Base-by-base conservation (phyloP, 2,329 filamentous ascomycete genomes). In the Arthrobotrys conoides region DNA sequence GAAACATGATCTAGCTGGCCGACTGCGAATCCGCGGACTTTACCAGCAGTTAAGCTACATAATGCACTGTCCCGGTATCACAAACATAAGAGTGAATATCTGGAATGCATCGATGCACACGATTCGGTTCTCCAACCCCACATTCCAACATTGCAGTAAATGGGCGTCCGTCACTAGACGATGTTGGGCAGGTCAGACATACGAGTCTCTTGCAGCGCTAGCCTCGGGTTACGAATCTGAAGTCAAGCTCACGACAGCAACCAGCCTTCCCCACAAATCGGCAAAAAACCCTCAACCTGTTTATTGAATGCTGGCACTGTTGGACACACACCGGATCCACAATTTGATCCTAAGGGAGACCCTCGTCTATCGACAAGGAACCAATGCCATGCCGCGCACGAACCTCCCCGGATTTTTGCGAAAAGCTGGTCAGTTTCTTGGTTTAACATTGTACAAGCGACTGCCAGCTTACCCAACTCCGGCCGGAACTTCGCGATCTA, bases 261-360 rank as follows among this genome's bases (percentile, higher is more conserved):
- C 16, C 33, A n/a, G 49, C 57, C 68, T 78, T 78, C 75, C 75
- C 75, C 75, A 78, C 75, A 78, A 78, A 78, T 72, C 63, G 63
- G 75, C 75, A 78, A 78, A 78, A 78, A 78, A 67, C 75, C 75
- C 75, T 78, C 75, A 78, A 78, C 75, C 68, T 78, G 75, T 78
- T 78, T 78, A 63, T 59, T 44, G 68, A 61, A 44, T 38, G 68
- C 67, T 77, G 67, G 59, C 72, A 66, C 61, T 24, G 48, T 27
- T 66, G 61, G 70, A 48, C 59, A 68, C 61, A 77, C 71, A 66
- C 61, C 71, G 68, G 75, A 78, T 78, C 75, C 68, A 78, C 68
- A 57, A 12, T 71, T 68, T 59, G 73, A 30, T 65, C 48, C 69
- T 59, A 66, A 55, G 61, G 49, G 20, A 41, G 30, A 78, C 75